Base-by-base conservation (phyloP, 2,329 filamentous ascomycete species). In the Metarhizium brunneum region DNA sequence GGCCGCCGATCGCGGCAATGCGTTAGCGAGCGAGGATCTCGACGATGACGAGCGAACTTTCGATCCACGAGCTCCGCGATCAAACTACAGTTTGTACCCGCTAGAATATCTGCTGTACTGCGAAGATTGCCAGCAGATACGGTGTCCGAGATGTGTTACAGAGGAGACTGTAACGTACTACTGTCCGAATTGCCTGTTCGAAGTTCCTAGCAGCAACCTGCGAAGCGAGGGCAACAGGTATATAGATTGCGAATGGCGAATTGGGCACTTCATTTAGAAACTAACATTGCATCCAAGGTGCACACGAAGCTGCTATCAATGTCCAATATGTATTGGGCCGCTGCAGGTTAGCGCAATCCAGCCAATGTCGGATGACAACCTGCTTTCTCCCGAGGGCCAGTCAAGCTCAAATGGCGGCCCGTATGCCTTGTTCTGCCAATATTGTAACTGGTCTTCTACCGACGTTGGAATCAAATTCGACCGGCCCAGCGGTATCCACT, bases 141-240 rank as follows among this genome's bases (percentile, higher is more conserved):
- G 94, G 62, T 99, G 94, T 68, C 89, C 90, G 6, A 81, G 91
- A 73, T 99, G 94, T 67, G 88, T 95, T 54, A 83, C 86, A 50
- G 94, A 99, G 68, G 94, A 99, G 73, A 91, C 96, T 55, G 85
- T 95, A 50, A 94, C 90, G 54, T 96, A 91, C 79, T 99, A 90
- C 72, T 99, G 94, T 66, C 94, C 94, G 5, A 92, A 85, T 68
- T 99, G 94, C 69, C 74, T 99, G 56, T 97, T 99, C 66, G 94
- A 99, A 71, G 92, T 96, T 36, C 91, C 92, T 5, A 95, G 88
- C 69, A 95, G 90, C 66, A 91, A 90, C 66, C 83, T 97, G 49
- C 91, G 92, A 72, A 89, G 86, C 63, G 94, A 99, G 66, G 92
- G 92, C 47, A 96, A 96, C 72, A 85, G 91, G 90, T 95, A 79